A percentile compares a stretch with the other conserved stretches of the same genome.
Conservation (phyloP, 1,284 basidiomycete species). For the Tylopilus sp. region DNA sequence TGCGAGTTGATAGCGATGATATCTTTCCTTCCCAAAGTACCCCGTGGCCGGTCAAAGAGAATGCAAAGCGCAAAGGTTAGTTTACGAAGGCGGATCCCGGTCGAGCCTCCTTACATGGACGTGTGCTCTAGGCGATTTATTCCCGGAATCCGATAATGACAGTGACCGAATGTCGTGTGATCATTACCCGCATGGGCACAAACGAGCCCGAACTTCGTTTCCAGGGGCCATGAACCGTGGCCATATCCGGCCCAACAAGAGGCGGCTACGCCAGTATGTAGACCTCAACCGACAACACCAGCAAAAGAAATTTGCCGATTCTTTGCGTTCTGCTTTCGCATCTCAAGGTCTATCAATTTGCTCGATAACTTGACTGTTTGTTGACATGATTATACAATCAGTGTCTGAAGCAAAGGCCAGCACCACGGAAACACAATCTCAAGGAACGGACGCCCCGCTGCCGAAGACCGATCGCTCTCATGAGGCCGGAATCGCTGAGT, state of each 20-base stretch:
- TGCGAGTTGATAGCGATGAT: slow-evolving; percentile 27
- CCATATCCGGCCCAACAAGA: slow-evolving; percentile 40
- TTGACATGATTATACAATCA: slow-evolving; percentile 24
- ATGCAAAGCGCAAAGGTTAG: slow-evolving; percentile 48
- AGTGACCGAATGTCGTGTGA: slow-evolving; percentile 27
- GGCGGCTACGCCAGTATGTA: slow-evolving; percentile 32
- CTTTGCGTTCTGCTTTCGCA: slow-evolving; percentile 8
- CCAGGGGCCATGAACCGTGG: slow-evolving; percentile 39
- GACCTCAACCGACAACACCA: slow-evolving; percentile 34
- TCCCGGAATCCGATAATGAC: slow-evolving; percentile 11
- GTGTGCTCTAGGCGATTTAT: slow-evolving; percentile 13
- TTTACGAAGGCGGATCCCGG: neutral
- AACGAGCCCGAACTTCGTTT: slow-evolving; percentile 47
- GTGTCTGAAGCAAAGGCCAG: slow-evolving; percentile 21
- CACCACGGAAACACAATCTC: slow-evolving; percentile 8
- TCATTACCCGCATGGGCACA: slow-evolving; percentile 26
- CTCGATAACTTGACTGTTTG: neutral
- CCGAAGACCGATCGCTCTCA: slow-evolving; percentile 37
- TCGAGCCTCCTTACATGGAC: slow-evolving; percentile 9
- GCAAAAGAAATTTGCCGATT: slow-evolving; percentile 1
- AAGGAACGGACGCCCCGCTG: neutral
- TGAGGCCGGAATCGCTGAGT: slow-evolving; percentile 54
- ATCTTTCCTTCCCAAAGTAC: slow-evolving; percentile 12
- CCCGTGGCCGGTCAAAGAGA: slow-evolving; percentile 22
- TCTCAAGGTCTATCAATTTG: slow-evolving; percentile 18